Evolutionary conservation across 371 early-diverging fungal genomes (phyloP), one percentile per base, ranked within the genome.

Genomic region (Coemansia linderi): DNA sequence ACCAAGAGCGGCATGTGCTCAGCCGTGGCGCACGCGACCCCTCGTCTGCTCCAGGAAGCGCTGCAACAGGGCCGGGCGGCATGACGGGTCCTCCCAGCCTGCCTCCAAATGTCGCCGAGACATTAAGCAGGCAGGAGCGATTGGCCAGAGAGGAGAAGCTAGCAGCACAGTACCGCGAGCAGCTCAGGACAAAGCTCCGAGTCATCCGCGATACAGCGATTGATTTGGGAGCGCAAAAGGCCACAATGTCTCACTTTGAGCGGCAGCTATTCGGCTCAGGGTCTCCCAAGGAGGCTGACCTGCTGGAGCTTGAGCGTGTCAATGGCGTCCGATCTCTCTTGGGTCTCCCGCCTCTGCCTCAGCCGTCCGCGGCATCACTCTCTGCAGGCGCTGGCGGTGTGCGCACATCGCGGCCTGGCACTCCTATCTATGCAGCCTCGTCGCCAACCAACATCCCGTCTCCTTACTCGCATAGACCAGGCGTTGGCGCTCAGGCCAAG

Each of bases 241-340:
- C 62, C 12, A 57, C 65, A 1, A 75, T 78, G 71, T 31, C 68
- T 8, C 59, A 56, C 39, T 76, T 78, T 63, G 79, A 78, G 66
- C 70, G 78, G 12, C 72, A 72, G 63, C 54, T 75, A 41, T 59
- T 78, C n/a, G 75, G 68, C 1, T 71, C 77, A 7, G 66, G 68
- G 57, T 75, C 75, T 33, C 69, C 75, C 4, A 58, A 54, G 19
- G 77, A 78, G 37, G 46, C 64, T 40, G 75, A 78, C 39, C 77
- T 66, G 63, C 50, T 78, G 54, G 79, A 78, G 60, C 65, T 78
- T 24, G 79, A 78, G 40, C 79, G 79, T 46, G 31, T 75, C 31
- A 78, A 78, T 41, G 75, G 79, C 22, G 68, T 79, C n/a, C 66
- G 79, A 13, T 43, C 71, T 39, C 72, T 79, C 48, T 64, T 79